Evolutionary conservation across 306 rosid genomes (phyloP), one percentile per base, ranked within the genome.

Genomic region (Argentina anserina): DNA sequence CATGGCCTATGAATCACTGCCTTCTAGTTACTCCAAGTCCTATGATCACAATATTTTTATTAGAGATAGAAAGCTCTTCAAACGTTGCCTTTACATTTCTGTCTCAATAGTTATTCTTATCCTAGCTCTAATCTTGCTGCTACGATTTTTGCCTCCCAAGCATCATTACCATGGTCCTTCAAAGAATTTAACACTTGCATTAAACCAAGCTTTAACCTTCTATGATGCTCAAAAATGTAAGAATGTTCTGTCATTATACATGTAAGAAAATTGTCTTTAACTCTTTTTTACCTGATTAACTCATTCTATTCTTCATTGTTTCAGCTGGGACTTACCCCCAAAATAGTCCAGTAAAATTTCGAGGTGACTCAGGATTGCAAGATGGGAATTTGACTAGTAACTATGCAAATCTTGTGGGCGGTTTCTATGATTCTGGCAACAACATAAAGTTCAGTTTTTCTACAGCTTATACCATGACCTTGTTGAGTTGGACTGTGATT

Each of bases 391-490:
- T 62, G 17, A 70, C 69, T 47, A 65, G 68, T 41, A 39, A 53
- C 76, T 77, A 46, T 12, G 74, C 66, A 59, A 66, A 81, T 74
- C 95, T 90, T 67, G 66, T 55, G 63, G 96, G 97, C n/a, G 97
- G 98, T 70, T 92, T 87, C 79, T 88, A 93, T 79, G 98, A 93
- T 81, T 90, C 98, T 73, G 97, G 96, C 26, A 93, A 88, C 82
- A 86, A 86, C 74, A 87, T 88, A 20, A 93, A 93, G 84, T 90
- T 88, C 78, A 93, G 82, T 69, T 93, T 93, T 78, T 75, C 93
- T 58, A 87, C 93, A 73, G 97, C 97, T 75, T 93, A 90, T 82
- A 83, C 97, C 6, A 69, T 90, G 47, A 86, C 97, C 58, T 58
- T 93, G 76, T 76, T 93, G 92, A 86, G 97, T 75, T 93, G 98